phyloP scores from a whole-genome alignment of 352 stramenopile genomes.

The Globisporangium takayamanum region DNA sequence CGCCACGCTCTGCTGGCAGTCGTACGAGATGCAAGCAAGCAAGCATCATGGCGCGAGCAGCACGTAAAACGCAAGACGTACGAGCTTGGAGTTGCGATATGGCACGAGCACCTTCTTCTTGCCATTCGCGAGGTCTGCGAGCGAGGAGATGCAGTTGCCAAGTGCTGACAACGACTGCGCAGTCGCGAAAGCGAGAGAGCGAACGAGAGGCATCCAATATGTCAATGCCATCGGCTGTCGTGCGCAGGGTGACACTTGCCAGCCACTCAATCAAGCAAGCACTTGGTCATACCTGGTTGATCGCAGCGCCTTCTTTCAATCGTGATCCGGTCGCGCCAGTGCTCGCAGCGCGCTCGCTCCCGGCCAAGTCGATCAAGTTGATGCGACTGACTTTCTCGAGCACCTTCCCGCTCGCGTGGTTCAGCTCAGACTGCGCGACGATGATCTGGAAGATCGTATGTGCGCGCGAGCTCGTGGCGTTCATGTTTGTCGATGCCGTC shows the following conservation, averaged over 20 bases:
- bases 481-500: conserved; percentile 85
- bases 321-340: conserved; percentile 83
- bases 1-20: not conserved
- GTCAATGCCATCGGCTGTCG: too few relatives aligned
- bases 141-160: conserved; percentile 89
- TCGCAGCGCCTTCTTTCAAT: conserved; percentile 92
- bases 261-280: not conserved
- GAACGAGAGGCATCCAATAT: not conserved
- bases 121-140: conserved; percentile 82
- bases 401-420: conserved; percentile 60
- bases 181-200: not conserved
- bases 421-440: conserved; percentile 71
- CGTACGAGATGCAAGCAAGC: not conserved
- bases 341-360: conserved; percentile 84
- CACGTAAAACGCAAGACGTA: conserved; percentile 15
- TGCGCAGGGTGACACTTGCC: not conserved
- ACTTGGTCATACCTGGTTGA: conserved; percentile 70
- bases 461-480: conserved; percentile 73
- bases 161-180: conserved; percentile 76
- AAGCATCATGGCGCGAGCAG: too few relatives aligned
- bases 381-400: conserved; percentile 84
- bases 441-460: conserved; percentile 86
- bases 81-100: conserved; percentile 91
- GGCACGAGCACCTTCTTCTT: conserved; percentile 86
- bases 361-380: conserved; percentile 91